These are phyloP conservation scores for Candida hungchunana DNA, from an alignment of 805 yeast genomes.

Conservation along the genomic window DNA sequence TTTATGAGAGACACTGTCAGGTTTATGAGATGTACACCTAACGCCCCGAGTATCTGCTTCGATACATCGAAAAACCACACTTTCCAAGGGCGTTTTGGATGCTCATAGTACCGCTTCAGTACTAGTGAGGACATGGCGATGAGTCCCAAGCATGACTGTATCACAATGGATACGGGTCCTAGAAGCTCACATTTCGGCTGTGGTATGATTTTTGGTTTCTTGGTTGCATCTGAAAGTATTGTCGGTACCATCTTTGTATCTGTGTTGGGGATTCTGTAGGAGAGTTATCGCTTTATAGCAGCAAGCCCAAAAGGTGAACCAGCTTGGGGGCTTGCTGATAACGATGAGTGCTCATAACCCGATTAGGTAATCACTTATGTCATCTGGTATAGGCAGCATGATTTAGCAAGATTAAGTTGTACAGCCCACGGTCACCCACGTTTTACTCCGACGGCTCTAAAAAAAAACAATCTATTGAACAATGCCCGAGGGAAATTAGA, in stretches of 20 bases:
- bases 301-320: too few species aligned
- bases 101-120: constrained; percentile 71
- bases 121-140: constrained; percentile 72
- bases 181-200: constrained; percentile 51
- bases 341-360: too few species aligned
- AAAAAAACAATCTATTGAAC: too few species aligned
- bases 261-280: not conserved
- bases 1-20: constrained; percentile 61
- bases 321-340: too few species aligned
- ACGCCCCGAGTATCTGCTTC: constrained; percentile 84
- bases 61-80: constrained; percentile 89
- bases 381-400: too few species aligned
- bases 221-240: constrained; percentile 40
- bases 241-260: not conserved
- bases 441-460: too few species aligned
- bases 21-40: constrained; percentile 78
- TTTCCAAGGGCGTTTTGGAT: constrained; percentile 82
- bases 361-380: too few species aligned
- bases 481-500: too few species aligned
- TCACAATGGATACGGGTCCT: constrained; percentile 81
- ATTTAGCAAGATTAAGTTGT: too few species aligned
- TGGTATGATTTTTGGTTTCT: constrained; percentile 18
- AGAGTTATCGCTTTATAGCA: too few species aligned
- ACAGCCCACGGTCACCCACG: too few species aligned
- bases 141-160: constrained; percentile 74